A percentile compares a stretch with the other conserved stretches of the same genome.
These are phyloP conservation scores for Fusarium liriodendri DNA, from an alignment of 2,329 filamentous ascomycete genomes.

Conservation along the genomic window DNA sequence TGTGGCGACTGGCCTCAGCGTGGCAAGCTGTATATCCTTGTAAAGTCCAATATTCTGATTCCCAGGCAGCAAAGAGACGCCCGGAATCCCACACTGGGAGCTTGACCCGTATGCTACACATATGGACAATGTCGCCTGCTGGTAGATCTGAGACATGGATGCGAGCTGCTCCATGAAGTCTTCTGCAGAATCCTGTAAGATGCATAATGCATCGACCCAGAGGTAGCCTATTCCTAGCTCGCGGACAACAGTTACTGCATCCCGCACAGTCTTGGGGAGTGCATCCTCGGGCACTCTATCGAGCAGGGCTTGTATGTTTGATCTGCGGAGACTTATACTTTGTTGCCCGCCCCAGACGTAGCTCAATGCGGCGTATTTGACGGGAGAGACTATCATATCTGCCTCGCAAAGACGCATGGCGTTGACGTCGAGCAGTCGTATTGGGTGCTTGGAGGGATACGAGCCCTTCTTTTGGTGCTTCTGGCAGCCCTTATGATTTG, in stretches of 20 bases:
- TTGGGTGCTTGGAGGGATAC: neutral
- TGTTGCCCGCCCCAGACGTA: neutral
- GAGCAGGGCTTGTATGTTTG: neutral
- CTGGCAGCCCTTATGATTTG: neutral
- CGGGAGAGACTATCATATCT: neutral
- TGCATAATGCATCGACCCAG: neutral
- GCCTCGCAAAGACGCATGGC: neutral
- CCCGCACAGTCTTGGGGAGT: neutral
- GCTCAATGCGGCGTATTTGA: neutral
- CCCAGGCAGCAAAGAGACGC: neutral
- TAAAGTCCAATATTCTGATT: neutral
- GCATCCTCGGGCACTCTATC: rapidly evolving
- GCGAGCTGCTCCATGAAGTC: no score
- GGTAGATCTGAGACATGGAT: neutral
- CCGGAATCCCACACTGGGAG: neutral
- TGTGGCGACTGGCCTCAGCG: neutral
- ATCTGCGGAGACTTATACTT: no score
- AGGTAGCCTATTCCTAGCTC: neutral
- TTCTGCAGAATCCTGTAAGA: no score
- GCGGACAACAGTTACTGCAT: neutral
- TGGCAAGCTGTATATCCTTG: neutral
- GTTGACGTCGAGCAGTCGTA: neutral
- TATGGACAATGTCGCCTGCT: neutral
- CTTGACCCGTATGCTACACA: neutral
- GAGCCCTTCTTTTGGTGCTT: neutral